Evolutionary conservation across 2,329 filamentous ascomycete genomes (phyloP).

Genomic region (Aspergillus floridensis): DNA sequence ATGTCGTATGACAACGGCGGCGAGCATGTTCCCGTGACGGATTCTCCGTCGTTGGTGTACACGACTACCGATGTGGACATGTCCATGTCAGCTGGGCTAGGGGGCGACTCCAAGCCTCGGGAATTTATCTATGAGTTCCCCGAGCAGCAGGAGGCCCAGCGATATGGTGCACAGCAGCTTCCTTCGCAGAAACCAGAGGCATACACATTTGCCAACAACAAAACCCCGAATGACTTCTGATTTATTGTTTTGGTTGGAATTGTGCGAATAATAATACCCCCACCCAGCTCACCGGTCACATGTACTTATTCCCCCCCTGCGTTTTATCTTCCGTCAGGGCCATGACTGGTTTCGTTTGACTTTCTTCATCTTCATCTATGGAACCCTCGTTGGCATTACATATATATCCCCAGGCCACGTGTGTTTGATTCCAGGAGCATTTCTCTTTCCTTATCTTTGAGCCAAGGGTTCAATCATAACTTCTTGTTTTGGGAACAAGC

Average conservation of each 20-base stretch:
- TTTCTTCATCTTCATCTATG: slow-evolving; percentile 8
- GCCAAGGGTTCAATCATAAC: slow-evolving; percentile 7
- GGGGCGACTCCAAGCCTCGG: slow-evolving; percentile 33
- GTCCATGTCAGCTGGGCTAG: slow-evolving; percentile 21
- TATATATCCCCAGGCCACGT: slow-evolving; percentile 12
- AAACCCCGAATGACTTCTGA: slow-evolving; percentile 39
- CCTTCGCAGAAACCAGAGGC: slow-evolving; percentile 41
- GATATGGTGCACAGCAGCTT: slow-evolving; percentile 43
- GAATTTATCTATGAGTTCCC: slow-evolving; percentile 48
- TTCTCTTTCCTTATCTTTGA: slow-evolving; percentile 14
- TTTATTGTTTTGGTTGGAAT: background rate
- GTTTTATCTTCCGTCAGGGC: background rate
- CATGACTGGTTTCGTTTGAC: background rate
- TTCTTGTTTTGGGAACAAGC: slow-evolving; percentile 18
- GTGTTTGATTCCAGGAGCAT: slow-evolving; percentile 16
- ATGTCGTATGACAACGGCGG: slow-evolving; percentile 38
- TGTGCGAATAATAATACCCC: background rate
- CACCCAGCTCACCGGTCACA: background rate
- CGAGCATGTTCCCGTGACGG: slow-evolving; percentile 31
- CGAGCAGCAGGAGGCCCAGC: slow-evolving; percentile 44
- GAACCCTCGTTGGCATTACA: slow-evolving; percentile 7
- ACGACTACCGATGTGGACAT: slow-evolving; percentile 32
- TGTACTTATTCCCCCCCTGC: background rate
- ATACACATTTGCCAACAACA: slow-evolving; percentile 44
- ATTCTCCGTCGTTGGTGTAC: slow-evolving; percentile 33